Evolutionary conservation across 202 grass and related monocot genomes (phyloP).

Genomic region (Dendrocalamus latiflorus): DNA sequence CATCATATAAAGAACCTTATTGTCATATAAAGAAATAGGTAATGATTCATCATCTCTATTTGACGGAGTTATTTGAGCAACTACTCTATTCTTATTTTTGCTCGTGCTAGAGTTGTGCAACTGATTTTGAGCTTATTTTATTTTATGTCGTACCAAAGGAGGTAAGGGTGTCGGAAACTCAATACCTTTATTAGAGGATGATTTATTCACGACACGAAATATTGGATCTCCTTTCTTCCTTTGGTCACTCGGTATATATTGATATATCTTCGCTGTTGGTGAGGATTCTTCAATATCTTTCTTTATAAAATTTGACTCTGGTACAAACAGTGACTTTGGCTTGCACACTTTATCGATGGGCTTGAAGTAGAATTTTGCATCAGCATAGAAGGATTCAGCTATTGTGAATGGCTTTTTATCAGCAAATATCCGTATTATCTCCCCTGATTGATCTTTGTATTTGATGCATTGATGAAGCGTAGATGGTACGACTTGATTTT

Average conservation of each 20-base stretch:
- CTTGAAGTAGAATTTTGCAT: neutral
- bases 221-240: neutral
- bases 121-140: neutral
- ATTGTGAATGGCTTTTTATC: neutral
- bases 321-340: neutral
- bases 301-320: neutral
- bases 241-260: neutral
- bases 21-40: neutral
- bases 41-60: neutral
- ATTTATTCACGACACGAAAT: neutral
- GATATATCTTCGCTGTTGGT: neutral
- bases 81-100: neutral
- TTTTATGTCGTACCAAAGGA: neutral
- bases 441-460: neutral
- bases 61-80: accelerated
- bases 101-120: too few species aligned
- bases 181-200: neutral
- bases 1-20: neutral
- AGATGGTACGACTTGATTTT: neutral
- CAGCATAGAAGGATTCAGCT: neutral
- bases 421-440: neutral
- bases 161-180: neutral
- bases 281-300: neutral
- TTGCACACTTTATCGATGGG: neutral
- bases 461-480: constrained; percentile 4